Conservation (phyloP, 2,329 filamentous ascomycete genomes). For the Balansia obtecta region DNA sequence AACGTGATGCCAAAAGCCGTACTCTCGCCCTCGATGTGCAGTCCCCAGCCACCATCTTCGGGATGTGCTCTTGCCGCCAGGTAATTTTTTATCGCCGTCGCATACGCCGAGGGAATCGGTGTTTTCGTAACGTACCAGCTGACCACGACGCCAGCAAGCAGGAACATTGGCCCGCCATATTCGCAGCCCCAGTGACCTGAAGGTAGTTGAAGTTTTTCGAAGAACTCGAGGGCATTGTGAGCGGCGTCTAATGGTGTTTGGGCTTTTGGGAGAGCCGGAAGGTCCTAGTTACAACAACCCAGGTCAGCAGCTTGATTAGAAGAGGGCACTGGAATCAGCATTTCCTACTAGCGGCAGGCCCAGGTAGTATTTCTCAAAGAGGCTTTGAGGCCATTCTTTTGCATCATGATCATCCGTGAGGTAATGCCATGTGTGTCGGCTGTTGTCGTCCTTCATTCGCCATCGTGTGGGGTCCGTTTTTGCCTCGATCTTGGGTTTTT, state of each 20-base stretch:
- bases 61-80: slow-evolving; percentile 74
- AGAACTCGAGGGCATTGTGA: slow-evolving; percentile 75
- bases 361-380: slow-evolving; percentile 81
- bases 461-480: slow-evolving; percentile 73
- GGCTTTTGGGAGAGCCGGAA: slow-evolving; percentile 59
- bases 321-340: background rate
- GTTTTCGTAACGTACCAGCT: slow-evolving; percentile 84
- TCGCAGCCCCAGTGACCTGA: slow-evolving; percentile 95
- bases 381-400: slow-evolving; percentile 71
- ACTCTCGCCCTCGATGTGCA: slow-evolving; percentile 90
- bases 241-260: slow-evolving; percentile 66
- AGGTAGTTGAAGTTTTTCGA: slow-evolving; percentile 76
- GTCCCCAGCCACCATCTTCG: slow-evolving; percentile 89
- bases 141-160: slow-evolving; percentile 75
- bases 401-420: slow-evolving; percentile 59
- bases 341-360: slow-evolving; percentile 60
- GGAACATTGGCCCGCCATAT: slow-evolving; percentile 95
- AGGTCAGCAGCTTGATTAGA: background rate
- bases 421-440: slow-evolving; percentile 91
- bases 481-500: slow-evolving; percentile 34
- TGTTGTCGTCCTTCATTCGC: slow-evolving; percentile 72
- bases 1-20: slow-evolving; percentile 81
- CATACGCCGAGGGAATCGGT: slow-evolving; percentile 66
- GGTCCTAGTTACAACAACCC: slow-evolving; percentile 37
- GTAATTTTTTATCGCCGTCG: slow-evolving; percentile 86